phyloP scores from a whole-genome alignment of 208 protist species.

The Crithidia bombi region DNA sequence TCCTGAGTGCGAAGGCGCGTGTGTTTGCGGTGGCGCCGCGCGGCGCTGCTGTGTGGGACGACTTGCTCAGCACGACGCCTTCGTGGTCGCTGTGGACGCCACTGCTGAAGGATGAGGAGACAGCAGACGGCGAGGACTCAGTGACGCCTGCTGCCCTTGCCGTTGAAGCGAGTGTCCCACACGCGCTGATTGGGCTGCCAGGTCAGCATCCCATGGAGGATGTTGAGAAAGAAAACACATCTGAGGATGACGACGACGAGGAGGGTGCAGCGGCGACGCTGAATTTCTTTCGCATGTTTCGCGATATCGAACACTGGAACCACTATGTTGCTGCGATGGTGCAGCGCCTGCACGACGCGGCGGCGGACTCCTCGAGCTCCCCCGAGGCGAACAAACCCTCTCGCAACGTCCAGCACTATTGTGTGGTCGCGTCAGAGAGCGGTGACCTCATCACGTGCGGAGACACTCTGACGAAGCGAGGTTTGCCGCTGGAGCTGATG shows the following conservation, averaged over 20 bases:
- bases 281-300: slow-evolving; percentile 84
- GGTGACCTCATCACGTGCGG: slow-evolving; percentile 52
- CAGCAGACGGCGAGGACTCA: slow-evolving; percentile 1
- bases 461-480: slow-evolving; percentile 63
- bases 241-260: slow-evolving; percentile 23
- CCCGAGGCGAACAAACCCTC: slow-evolving; percentile 32
- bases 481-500: slow-evolving; percentile 73
- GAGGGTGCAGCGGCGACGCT: slow-evolving; percentile 27
- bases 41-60: slow-evolving; percentile 3
- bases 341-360: slow-evolving; percentile 24
- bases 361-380: not conserved
- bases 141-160: not conserved
- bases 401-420: slow-evolving; percentile 49
- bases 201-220: slow-evolving; percentile 5
- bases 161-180: not conserved
- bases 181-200: no score
- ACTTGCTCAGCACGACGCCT: not conserved
- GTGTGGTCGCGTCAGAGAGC: slow-evolving; percentile 70
- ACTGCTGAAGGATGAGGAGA: slow-evolving; percentile 21
- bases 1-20: slow-evolving; percentile 75
- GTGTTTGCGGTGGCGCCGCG: slow-evolving; percentile 44
- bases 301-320: slow-evolving; percentile 75
- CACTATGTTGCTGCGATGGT: slow-evolving; percentile 61
- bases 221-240: slow-evolving; percentile 20
- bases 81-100: slow-evolving; percentile 37